These are phyloP conservation scores for Coniochaeta sp. DNA, from an alignment of 2,329 filamentous ascomycete species.

Conservation along the genomic window DNA sequence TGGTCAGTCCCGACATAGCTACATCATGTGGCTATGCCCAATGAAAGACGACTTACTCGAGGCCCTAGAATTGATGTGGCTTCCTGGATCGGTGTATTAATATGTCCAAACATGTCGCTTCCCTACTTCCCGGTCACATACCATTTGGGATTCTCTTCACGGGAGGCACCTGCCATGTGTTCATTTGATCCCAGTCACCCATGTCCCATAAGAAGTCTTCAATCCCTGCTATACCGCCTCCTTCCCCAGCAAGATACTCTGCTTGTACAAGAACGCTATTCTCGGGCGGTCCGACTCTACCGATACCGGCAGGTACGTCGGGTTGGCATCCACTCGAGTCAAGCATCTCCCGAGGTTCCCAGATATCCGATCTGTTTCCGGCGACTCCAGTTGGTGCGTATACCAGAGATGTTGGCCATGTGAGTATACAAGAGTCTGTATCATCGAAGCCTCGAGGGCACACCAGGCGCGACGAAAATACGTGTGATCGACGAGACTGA, in stretches of 20 bases:
- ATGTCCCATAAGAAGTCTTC: too few species aligned
- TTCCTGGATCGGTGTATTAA: too few species aligned
- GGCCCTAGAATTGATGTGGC: too few species aligned
- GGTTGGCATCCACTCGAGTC: neutral
- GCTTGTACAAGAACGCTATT: neutral
- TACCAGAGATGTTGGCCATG: constrained; percentile 26
- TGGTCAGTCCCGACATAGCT: too few species aligned
- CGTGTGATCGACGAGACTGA: constrained; percentile 26
- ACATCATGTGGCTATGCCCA: too few species aligned
- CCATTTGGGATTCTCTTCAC: too few species aligned
- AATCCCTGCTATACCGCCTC: neutral
- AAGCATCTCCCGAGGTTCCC: neutral
- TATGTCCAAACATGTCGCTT: too few species aligned
- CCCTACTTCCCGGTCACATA: too few species aligned
- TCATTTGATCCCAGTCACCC: too few species aligned
- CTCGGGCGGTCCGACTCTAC: neutral
- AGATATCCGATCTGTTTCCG: neutral
- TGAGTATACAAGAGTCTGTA: constrained; percentile 20
- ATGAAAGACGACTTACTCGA: too few species aligned
- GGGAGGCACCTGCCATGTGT: too few species aligned
- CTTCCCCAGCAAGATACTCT: neutral
- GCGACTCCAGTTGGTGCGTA: neutral
- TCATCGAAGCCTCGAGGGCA: constrained; percentile 24
- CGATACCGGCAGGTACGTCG: neutral
- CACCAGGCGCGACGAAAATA: constrained; percentile 31